These are phyloP conservation scores for Sugiyamaella xylanicola DNA, from an alignment of 1,139 yeast species.

Conservation along the genomic window DNA sequence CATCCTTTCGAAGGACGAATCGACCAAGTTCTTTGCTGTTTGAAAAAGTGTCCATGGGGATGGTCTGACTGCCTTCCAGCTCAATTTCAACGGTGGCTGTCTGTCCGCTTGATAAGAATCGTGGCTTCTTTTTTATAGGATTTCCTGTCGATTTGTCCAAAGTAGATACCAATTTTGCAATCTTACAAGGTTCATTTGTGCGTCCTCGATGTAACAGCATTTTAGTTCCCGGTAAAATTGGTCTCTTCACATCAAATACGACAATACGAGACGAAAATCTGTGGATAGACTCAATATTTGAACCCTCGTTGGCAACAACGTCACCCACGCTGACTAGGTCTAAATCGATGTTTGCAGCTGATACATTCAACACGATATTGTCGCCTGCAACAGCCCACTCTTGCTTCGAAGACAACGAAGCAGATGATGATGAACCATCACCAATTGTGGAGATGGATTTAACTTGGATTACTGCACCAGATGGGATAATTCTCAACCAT, in stretches of 20 bases:
- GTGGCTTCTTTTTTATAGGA: constrained; percentile 55
- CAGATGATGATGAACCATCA: constrained; percentile 20
- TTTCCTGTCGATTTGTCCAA: constrained; percentile 51
- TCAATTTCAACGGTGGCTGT: constrained; percentile 72
- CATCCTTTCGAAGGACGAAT: constrained; percentile 82
- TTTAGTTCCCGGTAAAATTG: constrained; percentile 81
- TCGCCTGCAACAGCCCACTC: constrained; percentile 69
- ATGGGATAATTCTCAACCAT: constrained; percentile 62
- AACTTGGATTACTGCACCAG: constrained; percentile 46
- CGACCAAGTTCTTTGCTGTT: constrained; percentile 73
- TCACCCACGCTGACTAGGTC: constrained; percentile 75
- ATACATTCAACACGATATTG: constrained; percentile 59
- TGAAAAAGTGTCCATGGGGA: constrained; percentile 61
- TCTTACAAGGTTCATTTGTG: constrained; percentile 71
- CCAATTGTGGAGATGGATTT: constrained; percentile 47
- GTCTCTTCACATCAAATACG: constrained; percentile 70
- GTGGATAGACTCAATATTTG: constrained; percentile 52
- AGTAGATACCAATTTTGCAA: constrained; percentile 58
- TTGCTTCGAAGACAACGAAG: constrained; percentile 6
- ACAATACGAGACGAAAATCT: constrained; percentile 59
- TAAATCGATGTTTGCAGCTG: constrained; percentile 46
- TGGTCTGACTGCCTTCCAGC: constrained; percentile 49
- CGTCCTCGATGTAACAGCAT: constrained; percentile 82
- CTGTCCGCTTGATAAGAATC: constrained; percentile 74
- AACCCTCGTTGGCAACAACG: constrained; percentile 56